phyloP scores from a whole-genome alignment of 1,284 basidiomycete species.

The Schizophyllum commune region DNA sequence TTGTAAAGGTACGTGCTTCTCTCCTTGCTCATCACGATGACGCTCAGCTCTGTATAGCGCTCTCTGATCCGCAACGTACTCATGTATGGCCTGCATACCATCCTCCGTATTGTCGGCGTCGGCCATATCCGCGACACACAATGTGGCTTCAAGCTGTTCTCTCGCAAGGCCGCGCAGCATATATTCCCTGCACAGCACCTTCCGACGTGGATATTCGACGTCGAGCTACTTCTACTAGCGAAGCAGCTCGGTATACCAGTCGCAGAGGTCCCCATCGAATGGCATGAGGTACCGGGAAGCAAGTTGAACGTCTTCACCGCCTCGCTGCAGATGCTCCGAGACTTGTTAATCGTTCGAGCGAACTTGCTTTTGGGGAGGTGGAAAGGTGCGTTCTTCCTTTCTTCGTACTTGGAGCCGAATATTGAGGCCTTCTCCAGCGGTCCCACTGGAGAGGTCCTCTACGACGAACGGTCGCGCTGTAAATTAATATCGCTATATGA shows the following conservation, averaged over 20 bases:
- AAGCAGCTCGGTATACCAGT: slow-evolving; percentile 70
- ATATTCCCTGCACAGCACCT: slow-evolving; percentile 84
- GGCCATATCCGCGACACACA: slow-evolving; percentile 89
- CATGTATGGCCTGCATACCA: slow-evolving; percentile 87
- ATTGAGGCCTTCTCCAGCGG: background rate
- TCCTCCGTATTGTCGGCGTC: slow-evolving; percentile 78
- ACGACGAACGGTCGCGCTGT: too few species aligned
- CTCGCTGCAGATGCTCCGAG: slow-evolving; percentile 82
- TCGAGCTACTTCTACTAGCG: slow-evolving; percentile 88
- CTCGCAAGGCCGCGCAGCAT: slow-evolving; percentile 67
- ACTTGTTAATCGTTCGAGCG: slow-evolving; percentile 75
- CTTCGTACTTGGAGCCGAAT: background rate
- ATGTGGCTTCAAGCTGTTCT: slow-evolving; percentile 94
- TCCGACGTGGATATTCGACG: slow-evolving; percentile 91
- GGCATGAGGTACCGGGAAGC: slow-evolving; percentile 89
- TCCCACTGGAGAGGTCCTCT: background rate
- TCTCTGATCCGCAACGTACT: slow-evolving; percentile 83
- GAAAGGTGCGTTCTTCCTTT: slow-evolving; percentile 21
- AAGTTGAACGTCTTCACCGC: slow-evolving; percentile 84
- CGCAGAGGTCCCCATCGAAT: slow-evolving; percentile 80
- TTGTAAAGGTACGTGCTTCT: slow-evolving; percentile 70
- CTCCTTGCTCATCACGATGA: background rate
- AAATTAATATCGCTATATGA: too few species aligned
- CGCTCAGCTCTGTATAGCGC: slow-evolving; percentile 42
- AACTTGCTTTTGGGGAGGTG: slow-evolving; percentile 77